Conservation (phyloP, 2,329 filamentous ascomycete species). For the Penicillium decumbens region DNA sequence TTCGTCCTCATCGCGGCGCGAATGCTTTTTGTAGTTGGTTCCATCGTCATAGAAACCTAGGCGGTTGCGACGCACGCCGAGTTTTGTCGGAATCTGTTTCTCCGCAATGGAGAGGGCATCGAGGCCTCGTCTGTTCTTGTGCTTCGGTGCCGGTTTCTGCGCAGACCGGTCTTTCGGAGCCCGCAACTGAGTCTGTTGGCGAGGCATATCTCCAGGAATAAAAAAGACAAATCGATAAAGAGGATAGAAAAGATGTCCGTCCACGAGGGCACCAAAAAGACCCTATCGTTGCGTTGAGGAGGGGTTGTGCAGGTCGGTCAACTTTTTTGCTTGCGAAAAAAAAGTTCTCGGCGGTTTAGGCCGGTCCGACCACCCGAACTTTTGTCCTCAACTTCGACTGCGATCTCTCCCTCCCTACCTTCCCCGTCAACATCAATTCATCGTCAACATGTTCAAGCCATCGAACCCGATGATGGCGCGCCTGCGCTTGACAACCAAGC, state of each 20-base stretch:
- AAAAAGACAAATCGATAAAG: background rate
- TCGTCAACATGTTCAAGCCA: constrained; percentile 41
- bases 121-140: constrained; percentile 45
- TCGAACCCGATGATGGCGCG: constrained; percentile 56
- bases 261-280: constrained; percentile 5
- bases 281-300: constrained; percentile 11
- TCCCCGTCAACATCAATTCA: constrained; percentile 1
- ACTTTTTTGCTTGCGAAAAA: constrained; percentile 32
- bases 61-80: constrained; percentile 54
- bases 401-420: constrained; percentile 18
- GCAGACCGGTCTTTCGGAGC: constrained; percentile 35
- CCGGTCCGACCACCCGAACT: constrained; percentile 25
- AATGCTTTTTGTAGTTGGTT: constrained; percentile 36
- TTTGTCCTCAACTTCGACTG: constrained; percentile 10
- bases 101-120: constrained; percentile 65
- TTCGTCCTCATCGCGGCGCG: constrained; percentile 33
- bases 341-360: constrained; percentile 35
- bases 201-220: constrained; percentile 34
- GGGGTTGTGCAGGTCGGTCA: constrained; percentile 16
- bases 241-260: constrained; percentile 4
- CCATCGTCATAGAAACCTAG: constrained; percentile 55
- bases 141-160: constrained; percentile 49
- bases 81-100: constrained; percentile 49
- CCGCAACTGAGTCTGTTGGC: constrained; percentile 38
- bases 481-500: constrained; percentile 87